phyloP scores from a whole-genome alignment of 1,139 yeast species.

The Hemisphaericaspora lyxosophila region DNA sequence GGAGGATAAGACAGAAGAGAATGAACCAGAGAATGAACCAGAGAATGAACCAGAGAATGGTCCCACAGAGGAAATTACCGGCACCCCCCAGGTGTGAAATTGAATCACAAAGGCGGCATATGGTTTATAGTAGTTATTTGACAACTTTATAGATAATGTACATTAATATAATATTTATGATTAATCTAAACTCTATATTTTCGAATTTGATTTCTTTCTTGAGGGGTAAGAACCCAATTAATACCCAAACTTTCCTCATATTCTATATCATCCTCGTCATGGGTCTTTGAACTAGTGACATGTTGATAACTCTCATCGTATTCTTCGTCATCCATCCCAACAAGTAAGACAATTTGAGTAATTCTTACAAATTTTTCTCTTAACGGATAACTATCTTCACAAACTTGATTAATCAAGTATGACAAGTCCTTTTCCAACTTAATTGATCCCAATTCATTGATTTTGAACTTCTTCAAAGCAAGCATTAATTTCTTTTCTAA shows the following conservation, averaged over 20 bases:
- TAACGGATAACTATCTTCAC: slow-evolving; percentile 62
- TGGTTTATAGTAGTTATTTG: neutral
- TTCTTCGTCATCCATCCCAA: slow-evolving; percentile 85
- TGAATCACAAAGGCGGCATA: too few relatives aligned
- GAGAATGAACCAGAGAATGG: too few relatives aligned
- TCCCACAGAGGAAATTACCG: too few relatives aligned
- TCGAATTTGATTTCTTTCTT: slow-evolving; percentile 65
- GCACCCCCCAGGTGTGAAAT: too few relatives aligned
- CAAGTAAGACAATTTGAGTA: slow-evolving; percentile 77
- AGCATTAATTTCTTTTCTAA: slow-evolving; percentile 69
- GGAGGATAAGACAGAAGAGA: too few relatives aligned
- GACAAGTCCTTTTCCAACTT: slow-evolving; percentile 83
- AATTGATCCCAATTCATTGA: slow-evolving; percentile 82
- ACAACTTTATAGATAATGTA: slow-evolving; percentile 2
- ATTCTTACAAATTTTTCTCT: slow-evolving; percentile 77
- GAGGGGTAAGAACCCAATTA: slow-evolving; percentile 79
- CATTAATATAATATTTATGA: neutral
- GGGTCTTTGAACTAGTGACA: slow-evolving; percentile 3
- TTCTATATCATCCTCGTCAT: slow-evolving; percentile 6
- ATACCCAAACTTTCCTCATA: slow-evolving; percentile 49
- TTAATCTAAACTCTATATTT: slow-evolving; percentile 27
- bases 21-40: slow-evolving; percentile 6
- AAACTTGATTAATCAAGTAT: slow-evolving; percentile 64
- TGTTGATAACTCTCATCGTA: slow-evolving; percentile 39
- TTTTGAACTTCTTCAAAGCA: slow-evolving; percentile 54